Evolutionary conservation across 108 stramenopile species (phyloP), one percentile per base, ranked within the genome.

Genomic region (Fistulifera pelliculosa): DNA sequence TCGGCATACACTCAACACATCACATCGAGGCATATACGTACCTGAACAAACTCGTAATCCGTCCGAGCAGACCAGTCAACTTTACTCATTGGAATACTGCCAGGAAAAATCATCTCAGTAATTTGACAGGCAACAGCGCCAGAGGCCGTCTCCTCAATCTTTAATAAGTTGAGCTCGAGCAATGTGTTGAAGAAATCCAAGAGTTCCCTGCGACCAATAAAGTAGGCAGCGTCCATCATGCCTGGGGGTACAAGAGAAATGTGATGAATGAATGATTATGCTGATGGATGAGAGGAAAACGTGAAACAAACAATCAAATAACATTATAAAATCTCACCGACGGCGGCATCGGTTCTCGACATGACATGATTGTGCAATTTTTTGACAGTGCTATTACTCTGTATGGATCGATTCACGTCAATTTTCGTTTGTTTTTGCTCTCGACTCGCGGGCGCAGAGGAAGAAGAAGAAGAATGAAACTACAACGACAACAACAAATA

Each of bases 181-280:
- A 89, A 73, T 15, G 60, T 57, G 75, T 99, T 99, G 69, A 99
- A 75, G 80, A 98, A 99, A 19, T 89, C 80, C 17, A 99, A 75
- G 16, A 99, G 77, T 48, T 95, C 96, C 27, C 73, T 75, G 19
- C 96, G 83, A 43, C 96, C 95, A 41, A 95, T 95, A 70, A 98
- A 98, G 86, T 96, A 98, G 28, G 96, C 96, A 63, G 35, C 71
- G 75, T 97, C 94, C 98, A 99, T 99, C 93, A 99, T 97, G 60
- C 94, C 95, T 73, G 62, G 38, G 24, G 41, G 25, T 44, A 6
- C 31, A 35, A 35, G 31, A 8, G 3, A 35, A n/a, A n/a, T n/a
- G 31, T 35, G 31, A 35, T 35, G 8, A 35, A 8, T 6, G 31
- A 35, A 35, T n/a, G n/a, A n/a, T n/a, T n/a, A n/a, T n/a, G n/a